Base-by-base conservation (phyloP, 1,284 basidiomycete genomes). In the Termitomyces sp. region DNA sequence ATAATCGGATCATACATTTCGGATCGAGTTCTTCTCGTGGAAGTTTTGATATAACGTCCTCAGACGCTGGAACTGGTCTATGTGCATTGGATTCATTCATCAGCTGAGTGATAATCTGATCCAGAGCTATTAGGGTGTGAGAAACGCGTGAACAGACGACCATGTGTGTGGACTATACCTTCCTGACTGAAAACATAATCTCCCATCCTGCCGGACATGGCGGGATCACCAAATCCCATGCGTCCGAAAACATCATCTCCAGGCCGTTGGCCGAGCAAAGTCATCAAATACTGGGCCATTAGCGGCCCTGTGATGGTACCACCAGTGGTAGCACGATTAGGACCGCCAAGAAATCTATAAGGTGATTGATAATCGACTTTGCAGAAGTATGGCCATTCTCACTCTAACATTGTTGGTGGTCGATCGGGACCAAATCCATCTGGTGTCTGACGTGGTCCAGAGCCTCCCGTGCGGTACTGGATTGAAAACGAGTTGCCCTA, bases 161-260 rank as follows among this genome's bases (percentile, higher is more conserved):
- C 26, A 15, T 15, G 45, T n/a, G 13, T 38, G 9, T 36, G 17
- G 3, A 19, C 41, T 28, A 38, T 54, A 82, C 89, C 88, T 78
- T 90, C 86, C 70, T 92, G 88, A 59, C 83, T 88, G 64, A 90
- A 87, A 10, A 88, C 88, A 71, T 91, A 92, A 65, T 92, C 89
- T 9, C 90, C 90, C 82, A 82, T 82, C 62, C 80, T 70, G 17
- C 85, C 84, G 42, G 67, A 67, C 55, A 76, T 74, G 24, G 73
- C 40, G 1, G 55, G 68, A 54, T 66, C 61, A 5, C 33, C 50
- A 38, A 44, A 19, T 56, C 69, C 64, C 61, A 67, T 66, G 67
- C 66, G 68, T 58, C 55, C 72, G 51, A 79, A 65, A 54, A 79
- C 44, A 24, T 75, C 74, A 26, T 69, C 54, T 48, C 79, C 65